Conservation (phyloP, 805 yeast genomes). For the Yueomyces sp. region DNA sequence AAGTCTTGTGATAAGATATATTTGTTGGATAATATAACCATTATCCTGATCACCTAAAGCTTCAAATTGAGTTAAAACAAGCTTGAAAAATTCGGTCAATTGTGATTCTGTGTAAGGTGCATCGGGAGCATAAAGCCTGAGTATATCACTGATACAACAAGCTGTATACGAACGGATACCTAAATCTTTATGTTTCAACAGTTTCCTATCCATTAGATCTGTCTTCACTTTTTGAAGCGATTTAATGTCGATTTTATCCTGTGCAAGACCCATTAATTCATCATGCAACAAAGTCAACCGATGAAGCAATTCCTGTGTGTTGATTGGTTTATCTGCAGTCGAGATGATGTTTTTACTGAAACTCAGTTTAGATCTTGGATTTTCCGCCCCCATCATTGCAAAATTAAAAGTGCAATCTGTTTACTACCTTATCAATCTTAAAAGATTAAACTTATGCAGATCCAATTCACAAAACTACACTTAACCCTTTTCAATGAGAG, state of each 20-base stretch:
- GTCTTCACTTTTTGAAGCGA: slow-evolving; percentile 33
- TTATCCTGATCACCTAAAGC: slow-evolving; percentile 43
- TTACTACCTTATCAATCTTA: too few relatives aligned
- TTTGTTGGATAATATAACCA: slow-evolving; percentile 48
- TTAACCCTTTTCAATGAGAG: too few relatives aligned
- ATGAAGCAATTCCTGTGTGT: slow-evolving; percentile 46
- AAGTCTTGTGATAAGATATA: slow-evolving; percentile 50
- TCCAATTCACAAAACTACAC: too few relatives aligned
- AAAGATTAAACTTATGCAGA: too few relatives aligned
- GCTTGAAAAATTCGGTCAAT: slow-evolving; percentile 49
- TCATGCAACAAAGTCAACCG: slow-evolving; percentile 47
- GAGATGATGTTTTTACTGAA: slow-evolving; percentile 40
- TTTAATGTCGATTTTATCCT: slow-evolving; percentile 38
- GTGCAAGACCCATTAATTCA: slow-evolving; percentile 51
- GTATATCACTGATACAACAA: slow-evolving; percentile 62
- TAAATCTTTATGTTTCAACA: slow-evolving; percentile 43
- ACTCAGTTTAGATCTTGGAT: slow-evolving; percentile 14
- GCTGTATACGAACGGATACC: slow-evolving; percentile 63
- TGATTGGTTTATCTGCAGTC: slow-evolving; percentile 40
- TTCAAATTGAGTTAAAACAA: slow-evolving; percentile 51
- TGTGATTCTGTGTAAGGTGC: slow-evolving; percentile 68
- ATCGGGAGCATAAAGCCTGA: slow-evolving; percentile 75
- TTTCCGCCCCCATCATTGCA: too few relatives aligned
- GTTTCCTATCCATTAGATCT: slow-evolving; percentile 44
- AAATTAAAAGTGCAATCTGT: too few relatives aligned